Evolutionary conservation across 2,329 filamentous ascomycete genomes (phyloP), one percentile per base, ranked within the genome.

Genomic region (Fusarium robinianum): DNA sequence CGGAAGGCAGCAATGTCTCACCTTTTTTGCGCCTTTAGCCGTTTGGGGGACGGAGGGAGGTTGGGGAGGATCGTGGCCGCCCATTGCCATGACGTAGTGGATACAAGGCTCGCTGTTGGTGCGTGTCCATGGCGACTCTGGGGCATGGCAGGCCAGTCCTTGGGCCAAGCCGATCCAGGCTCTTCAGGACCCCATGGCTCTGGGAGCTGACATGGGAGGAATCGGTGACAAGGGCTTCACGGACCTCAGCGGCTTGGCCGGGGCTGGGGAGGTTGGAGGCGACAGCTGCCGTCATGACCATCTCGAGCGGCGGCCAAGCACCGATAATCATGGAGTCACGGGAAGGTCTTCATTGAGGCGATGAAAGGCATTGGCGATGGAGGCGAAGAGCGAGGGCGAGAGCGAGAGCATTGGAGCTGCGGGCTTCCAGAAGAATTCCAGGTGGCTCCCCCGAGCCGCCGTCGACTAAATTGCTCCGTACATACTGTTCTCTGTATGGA

Each of bases 361-460:
- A 33, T n/a, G 30, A 14, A 16, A 49, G 14, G 44, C 21, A 30
- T 21, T 18, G 14, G 24, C 31, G 42, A 37, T 32, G 23, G 30
- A 35, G 17, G 19, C 41, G 34, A 42, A 19, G 18, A 9, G 19
- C 15, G 44, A 41, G 47, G 46, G 46, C 17, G 49, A 29, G 18
- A 49, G n/a, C n/a, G n/a, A n/a, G n/a, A n/a, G n/a, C n/a, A n/a
- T 41, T 51, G 55, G 46, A 49, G 41, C 47, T 34, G 37, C 38
- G 43, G 33, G 43, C 54, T 61, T 61, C 58, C 44, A 61, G 58
- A 61, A 61, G 38, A 53, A 49, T 61, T 61, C 58, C 30, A 58
- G 35, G 45, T 51, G 57, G 53, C 46, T 41, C 24, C 27, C 41
- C 38, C 38, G 32, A 34, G 34, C 49, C 25, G 35, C 37, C 46